Evolutionary conservation across 2,329 filamentous ascomycete species (phyloP), one percentile per base, ranked within the genome.

Genomic region (Botrytis cinerea): DNA sequence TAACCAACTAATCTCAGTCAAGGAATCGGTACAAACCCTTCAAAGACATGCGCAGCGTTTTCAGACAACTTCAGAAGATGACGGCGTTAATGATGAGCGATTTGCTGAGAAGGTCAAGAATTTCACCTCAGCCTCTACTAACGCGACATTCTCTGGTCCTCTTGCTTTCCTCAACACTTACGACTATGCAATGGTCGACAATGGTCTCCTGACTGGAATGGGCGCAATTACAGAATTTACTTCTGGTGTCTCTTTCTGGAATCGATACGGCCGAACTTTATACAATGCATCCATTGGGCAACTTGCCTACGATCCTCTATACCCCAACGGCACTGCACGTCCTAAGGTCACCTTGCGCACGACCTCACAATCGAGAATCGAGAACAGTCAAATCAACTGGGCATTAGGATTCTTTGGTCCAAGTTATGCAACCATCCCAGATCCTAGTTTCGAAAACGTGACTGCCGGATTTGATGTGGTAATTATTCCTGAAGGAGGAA

Each of bases 21-120:
- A 78, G 78, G 78, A 78, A 75, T 77, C 75, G 60, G 86, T 83
- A 0, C 86, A 88, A 75, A 81, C 84, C 9, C 82, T 89, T 25
- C 87, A 89, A 77, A 83, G 87, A 43, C 87, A 89, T 78, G 85
- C 86, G 0, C 82, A 89, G 74, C 83, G 87, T 38, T 88, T 87
- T 61, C 85, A 86, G 4, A 86, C 83, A 0, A 61, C 48, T 16
- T 64, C 54, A 32, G 51, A 51, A 43, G 83, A 87, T 74, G 87
- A 89, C 75, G 87, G 85, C 1, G 76, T 75, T 35, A 87, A 86
- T 75, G 84, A 87, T 75, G 82, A 83, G 62, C 77, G 80, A 20
- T 89, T 89, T 74, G 84, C 82, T 1, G 77, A 81, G 22, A 88
- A 88, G 78, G 77, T 89, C 1, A 75, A 77, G 35, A 86, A 86